phyloP scores from a whole-genome alignment of 2,329 filamentous ascomycete species.

The Claviceps africana region DNA sequence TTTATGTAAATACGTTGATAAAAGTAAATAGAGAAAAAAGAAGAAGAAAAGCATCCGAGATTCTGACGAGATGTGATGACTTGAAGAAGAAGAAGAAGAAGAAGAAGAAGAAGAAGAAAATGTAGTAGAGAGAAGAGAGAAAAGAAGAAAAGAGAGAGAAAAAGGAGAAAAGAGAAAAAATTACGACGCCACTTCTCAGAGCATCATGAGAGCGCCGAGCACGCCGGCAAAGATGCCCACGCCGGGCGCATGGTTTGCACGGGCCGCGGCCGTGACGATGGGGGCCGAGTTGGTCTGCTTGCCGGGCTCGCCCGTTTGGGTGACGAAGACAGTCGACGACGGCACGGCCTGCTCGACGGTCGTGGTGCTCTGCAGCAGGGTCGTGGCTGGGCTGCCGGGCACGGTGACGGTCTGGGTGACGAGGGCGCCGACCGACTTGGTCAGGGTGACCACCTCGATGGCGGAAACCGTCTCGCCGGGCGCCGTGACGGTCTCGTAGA shows the following conservation, averaged over 20 bases:
- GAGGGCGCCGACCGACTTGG: slow-evolving; percentile 25
- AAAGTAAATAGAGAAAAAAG: too few relatives aligned
- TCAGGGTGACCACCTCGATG: slow-evolving; percentile 24
- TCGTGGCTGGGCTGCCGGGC: slow-evolving; percentile 21
- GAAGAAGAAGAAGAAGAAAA: background rate
- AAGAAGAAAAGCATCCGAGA: too few relatives aligned
- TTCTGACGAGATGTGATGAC: too few relatives aligned
- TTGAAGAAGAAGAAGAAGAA: background rate
- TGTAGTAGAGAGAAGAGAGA: background rate
- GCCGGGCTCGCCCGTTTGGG: background rate
- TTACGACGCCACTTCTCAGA: slow-evolving; percentile 1
- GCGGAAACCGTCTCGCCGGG: slow-evolving; percentile 23
- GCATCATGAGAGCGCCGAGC: slow-evolving; percentile 6
- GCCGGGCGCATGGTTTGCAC: slow-evolving; percentile 18
- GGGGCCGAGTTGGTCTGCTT: background rate
- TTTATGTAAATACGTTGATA: too few relatives aligned
- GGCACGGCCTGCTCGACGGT: slow-evolving; percentile 11
- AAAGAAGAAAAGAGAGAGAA: background rate
- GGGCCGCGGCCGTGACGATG: slow-evolving; percentile 13
- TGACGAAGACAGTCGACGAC: slow-evolving; percentile 14
- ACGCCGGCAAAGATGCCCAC: slow-evolving; percentile 16
- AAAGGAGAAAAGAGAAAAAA: background rate
- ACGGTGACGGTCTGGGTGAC: slow-evolving; percentile 28
- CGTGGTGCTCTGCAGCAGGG: slow-evolving; percentile 24
- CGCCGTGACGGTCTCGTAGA: slow-evolving; percentile 22